These are phyloP conservation scores for Ichthyophthirius multifiliis DNA, from an alignment of 169 alveolate species.

Conservation along the genomic window DNA sequence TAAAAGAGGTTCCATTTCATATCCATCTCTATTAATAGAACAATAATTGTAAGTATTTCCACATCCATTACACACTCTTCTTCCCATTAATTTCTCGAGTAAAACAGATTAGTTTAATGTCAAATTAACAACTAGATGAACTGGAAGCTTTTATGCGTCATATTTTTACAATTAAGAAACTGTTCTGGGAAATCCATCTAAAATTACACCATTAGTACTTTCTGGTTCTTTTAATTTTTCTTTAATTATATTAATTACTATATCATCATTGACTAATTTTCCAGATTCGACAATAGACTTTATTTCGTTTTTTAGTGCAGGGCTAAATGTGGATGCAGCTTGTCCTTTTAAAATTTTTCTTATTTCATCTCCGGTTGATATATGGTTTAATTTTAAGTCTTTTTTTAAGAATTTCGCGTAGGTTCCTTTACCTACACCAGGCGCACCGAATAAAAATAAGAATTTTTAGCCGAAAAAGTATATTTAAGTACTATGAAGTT, in stretches of 20 bases:
- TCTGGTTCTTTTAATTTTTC: conserved; percentile 38
- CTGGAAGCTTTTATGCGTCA: conserved; percentile 19
- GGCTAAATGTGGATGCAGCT: conserved; percentile 16
- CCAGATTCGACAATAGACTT: conserved; percentile 28
- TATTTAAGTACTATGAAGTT: neutral
- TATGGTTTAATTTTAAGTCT: conserved; percentile 34
- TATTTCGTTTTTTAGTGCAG: conserved; percentile 34
- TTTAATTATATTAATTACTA: conserved; percentile 24
- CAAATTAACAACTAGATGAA: conserved; percentile 44
- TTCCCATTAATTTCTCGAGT: conserved; percentile 36
- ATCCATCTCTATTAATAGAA: conserved; percentile 43
- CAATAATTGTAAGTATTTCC: conserved; percentile 46
- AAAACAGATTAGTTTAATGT: conserved; percentile 36
- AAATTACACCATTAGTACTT: conserved; percentile 32
- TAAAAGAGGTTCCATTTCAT: conserved; percentile 42
- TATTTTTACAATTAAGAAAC: conserved; percentile 23
- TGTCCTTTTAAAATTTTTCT: conserved; percentile 44
- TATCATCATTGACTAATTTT: conserved; percentile 35
- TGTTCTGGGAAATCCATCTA: conserved; percentile 59
- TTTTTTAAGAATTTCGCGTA: conserved; percentile 43
- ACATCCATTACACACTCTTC: conserved; percentile 52
- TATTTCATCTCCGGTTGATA: conserved; percentile 56
- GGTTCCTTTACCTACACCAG: conserved; percentile 66
- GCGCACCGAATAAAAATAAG: conserved; percentile 46
- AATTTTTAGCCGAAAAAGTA: conserved; percentile 11